Evolutionary conservation across 495 filamentous ascomycete genomes (phyloP).

Genomic region (Rhizodiscina lignyota): DNA sequence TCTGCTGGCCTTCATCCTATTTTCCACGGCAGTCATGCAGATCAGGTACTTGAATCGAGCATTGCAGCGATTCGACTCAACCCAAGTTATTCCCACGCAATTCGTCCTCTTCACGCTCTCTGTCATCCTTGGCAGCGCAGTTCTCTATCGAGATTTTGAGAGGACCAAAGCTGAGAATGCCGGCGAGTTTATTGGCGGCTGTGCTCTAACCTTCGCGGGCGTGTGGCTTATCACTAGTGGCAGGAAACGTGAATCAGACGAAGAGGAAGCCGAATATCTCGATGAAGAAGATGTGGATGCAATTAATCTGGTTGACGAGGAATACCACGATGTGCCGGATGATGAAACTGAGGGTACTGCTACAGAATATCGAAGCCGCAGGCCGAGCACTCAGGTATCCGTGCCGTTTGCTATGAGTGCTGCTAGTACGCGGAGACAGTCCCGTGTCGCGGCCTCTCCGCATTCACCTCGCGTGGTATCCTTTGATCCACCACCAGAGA

Average conservation of each 20-base stretch:
- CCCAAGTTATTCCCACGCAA: conserved; percentile 90
- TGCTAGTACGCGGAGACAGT: neutral
- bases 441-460: too few relatives aligned
- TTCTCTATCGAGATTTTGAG: conserved; percentile 89
- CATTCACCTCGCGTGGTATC: too few relatives aligned
- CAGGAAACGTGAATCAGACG: conserved; percentile 22
- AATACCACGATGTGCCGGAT: conserved; percentile 4
- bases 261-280: conserved; percentile 34
- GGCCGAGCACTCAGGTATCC: too few relatives aligned
- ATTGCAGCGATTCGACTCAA: conserved; percentile 86
- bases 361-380: too few relatives aligned
- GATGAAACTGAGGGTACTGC: too few relatives aligned
- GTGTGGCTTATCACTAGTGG: conserved; percentile 85
- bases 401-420: neutral
- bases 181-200: conserved; percentile 75
- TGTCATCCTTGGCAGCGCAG: conserved; percentile 83
- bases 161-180: conserved; percentile 51
- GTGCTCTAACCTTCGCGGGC: conserved; percentile 77
- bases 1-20: conserved; percentile 55
- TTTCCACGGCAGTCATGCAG: conserved; percentile 80
- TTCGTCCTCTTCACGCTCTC: conserved; percentile 93
- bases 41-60: conserved; percentile 93
- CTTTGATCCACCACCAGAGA: too few relatives aligned
- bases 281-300: conserved; percentile 30
- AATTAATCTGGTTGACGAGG: conserved; percentile 20